A percentile compares a stretch with the other conserved stretches of the same genome.
These are phyloP conservation scores for Ogataea trehalophila DNA, from an alignment of 805 yeast genomes.

Conservation along the genomic window DNA sequence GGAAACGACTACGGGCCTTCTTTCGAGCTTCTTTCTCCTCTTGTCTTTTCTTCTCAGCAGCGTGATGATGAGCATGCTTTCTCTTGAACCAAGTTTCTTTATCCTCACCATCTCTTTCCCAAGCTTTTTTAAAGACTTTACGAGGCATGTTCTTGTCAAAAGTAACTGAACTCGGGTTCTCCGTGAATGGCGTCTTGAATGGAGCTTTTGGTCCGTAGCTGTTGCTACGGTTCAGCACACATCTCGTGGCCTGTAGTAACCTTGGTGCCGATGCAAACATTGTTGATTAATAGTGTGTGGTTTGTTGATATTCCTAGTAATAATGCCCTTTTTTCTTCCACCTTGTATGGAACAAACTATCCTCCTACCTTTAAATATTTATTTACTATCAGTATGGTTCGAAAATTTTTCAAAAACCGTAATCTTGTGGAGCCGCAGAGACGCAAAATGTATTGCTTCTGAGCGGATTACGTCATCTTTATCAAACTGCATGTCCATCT, in stretches of 20 bases:
- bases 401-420: too few relatives aligned
- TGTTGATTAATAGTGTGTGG: not conserved
- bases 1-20: constrained; percentile 6
- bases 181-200: constrained; percentile 14
- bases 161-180: constrained; percentile 6
- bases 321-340: too few relatives aligned
- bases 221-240: not conserved
- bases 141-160: constrained; percentile 44
- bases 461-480: too few relatives aligned
- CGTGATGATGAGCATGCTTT: constrained; percentile 66
- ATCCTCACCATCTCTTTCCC: constrained; percentile 59
- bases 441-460: too few relatives aligned
- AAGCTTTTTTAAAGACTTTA: constrained; percentile 44
- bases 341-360: too few relatives aligned
- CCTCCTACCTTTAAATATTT: too few relatives aligned
- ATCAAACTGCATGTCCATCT: too few relatives aligned
- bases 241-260: not conserved
- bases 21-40: constrained; percentile 17
- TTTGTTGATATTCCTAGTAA: too few relatives aligned
- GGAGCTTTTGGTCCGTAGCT: constrained; percentile 25
- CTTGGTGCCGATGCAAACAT: not conserved
- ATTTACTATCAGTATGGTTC: too few relatives aligned
- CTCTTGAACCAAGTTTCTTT: constrained; percentile 59
- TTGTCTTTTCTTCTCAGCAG: constrained; percentile 34
- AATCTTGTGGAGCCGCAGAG: too few relatives aligned